Conservation (phyloP, 2,329 filamentous ascomycete species). For the Exophiala spinifera region DNA sequence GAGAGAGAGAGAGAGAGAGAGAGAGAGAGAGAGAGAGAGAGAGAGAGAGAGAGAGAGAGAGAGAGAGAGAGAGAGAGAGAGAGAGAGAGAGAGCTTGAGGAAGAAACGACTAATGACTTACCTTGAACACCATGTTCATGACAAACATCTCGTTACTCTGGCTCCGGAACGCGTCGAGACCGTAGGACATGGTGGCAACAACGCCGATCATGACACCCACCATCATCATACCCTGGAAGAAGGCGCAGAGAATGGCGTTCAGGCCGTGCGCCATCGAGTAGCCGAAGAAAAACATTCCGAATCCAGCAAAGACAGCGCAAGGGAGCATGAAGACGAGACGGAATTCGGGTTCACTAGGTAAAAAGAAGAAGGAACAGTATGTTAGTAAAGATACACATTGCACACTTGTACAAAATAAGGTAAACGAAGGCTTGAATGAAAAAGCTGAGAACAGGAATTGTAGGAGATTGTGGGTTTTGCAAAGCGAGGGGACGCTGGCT, state of each 20-base stretch:
- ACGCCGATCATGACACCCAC: not conserved
- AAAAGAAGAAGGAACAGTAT: not conserved
- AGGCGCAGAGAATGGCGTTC: not conserved
- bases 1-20: too few relatives aligned
- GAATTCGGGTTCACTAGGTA: conserved; percentile 29
- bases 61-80: too few relatives aligned
- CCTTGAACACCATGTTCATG: conserved; percentile 29
- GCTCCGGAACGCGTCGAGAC: conserved; percentile 27
- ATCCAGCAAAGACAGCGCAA: conserved; percentile 9
- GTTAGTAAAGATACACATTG: too few relatives aligned
- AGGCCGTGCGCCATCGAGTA: conserved; percentile 7
- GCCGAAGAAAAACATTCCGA: conserved; percentile 30
- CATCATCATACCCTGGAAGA: conserved; percentile 1
- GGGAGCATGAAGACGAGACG: conserved; percentile 24
- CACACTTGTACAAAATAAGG: too few relatives aligned
- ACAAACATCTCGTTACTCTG: conserved; percentile 29
- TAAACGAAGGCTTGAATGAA: not conserved
- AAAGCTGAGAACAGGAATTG: too few relatives aligned
- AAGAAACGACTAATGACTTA: too few relatives aligned
- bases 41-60: too few relatives aligned
- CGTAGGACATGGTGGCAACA: conserved; percentile 12
- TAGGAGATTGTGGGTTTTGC: too few relatives aligned
- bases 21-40: too few relatives aligned
- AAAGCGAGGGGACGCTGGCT: too few relatives aligned
- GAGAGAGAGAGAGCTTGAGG: too few relatives aligned